Conservation (phyloP, 2,329 filamentous ascomycete species). For the Graphilbum ipis-grandicollis region DNA sequence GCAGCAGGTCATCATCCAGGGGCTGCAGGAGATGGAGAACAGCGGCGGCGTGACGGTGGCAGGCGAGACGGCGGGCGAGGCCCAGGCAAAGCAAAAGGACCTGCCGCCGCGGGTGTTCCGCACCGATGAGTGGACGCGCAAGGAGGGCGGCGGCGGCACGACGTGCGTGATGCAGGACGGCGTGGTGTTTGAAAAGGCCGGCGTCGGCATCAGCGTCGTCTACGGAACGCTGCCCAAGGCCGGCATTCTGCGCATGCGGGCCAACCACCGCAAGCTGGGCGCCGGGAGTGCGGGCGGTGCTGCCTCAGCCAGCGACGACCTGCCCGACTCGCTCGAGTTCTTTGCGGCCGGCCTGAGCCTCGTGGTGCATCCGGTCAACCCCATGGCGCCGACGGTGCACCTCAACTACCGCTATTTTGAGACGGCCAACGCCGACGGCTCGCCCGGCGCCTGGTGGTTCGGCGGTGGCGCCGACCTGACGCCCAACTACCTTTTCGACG, state of each 20-base stretch:
- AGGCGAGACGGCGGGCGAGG: constrained; percentile 4
- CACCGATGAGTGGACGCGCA: constrained; percentile 71
- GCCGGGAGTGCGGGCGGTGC: constrained; percentile 24
- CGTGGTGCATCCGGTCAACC: constrained; percentile 85
- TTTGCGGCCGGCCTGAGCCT: constrained; percentile 88
- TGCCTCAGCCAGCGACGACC: constrained; percentile 32
- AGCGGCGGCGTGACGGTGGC: constrained; percentile 5
- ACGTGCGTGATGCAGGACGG: constrained; percentile 92
- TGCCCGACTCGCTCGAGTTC: constrained; percentile 70
- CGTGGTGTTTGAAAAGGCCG: constrained; percentile 94
- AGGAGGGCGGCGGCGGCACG: constrained; percentile 80
- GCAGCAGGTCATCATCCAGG: constrained; percentile 71
- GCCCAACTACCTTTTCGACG: constrained; percentile 85
- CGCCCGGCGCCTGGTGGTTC: constrained; percentile 85
- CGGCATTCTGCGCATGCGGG: constrained; percentile 84
- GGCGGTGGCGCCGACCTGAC: constrained; percentile 90
- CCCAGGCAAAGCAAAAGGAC: constrained; percentile 22
- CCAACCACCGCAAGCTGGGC: constrained; percentile 81
- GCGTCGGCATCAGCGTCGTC: constrained; percentile 86
- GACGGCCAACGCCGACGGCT: constrained; percentile 71
- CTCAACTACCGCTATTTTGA: constrained; percentile 99
- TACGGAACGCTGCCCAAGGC: constrained; percentile 79
- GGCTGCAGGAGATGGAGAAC: constrained; percentile 50
- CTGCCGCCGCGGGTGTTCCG: constrained; percentile 39
- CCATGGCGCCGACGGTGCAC: constrained; percentile 94